phyloP scores from a whole-genome alignment of 768 basidiomycete species.

The Stropharia rugosoannulata region DNA sequence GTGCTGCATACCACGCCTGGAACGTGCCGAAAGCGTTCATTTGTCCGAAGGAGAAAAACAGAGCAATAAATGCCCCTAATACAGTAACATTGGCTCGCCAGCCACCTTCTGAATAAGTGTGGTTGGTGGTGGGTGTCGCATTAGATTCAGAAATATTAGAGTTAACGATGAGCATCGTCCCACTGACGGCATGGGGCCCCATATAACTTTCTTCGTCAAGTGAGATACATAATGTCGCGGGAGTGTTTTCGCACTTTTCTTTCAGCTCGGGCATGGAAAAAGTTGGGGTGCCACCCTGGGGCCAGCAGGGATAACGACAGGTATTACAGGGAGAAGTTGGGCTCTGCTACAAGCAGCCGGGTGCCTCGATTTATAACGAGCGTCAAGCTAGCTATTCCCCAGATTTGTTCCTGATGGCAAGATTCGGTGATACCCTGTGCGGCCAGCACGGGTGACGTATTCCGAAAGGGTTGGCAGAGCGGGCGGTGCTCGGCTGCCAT shows the following conservation, averaged over 20 bases:
- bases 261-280: slow-evolving; percentile 8
- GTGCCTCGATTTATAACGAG: slow-evolving; percentile 6
- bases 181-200: background rate
- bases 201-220: slow-evolving; percentile 12
- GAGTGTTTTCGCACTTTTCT: slow-evolving; percentile 14
- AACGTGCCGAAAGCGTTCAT: slow-evolving; percentile 74
- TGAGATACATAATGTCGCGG: slow-evolving; percentile 13
- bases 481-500: slow-evolving; percentile 11
- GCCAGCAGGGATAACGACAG: background rate
- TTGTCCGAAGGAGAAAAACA: slow-evolving; percentile 72
- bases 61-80: slow-evolving; percentile 61
- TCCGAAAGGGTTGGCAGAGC: background rate
- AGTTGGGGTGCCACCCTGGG: background rate
- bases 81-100: slow-evolving; percentile 47
- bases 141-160: background rate
- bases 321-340: background rate
- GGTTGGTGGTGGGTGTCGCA: background rate
- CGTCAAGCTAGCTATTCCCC: background rate
- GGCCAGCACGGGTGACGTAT: background rate
- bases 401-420: slow-evolving; percentile 3
- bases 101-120: slow-evolving; percentile 28
- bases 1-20: slow-evolving; percentile 62
- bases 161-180: background rate
- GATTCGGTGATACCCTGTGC: slow-evolving; percentile 3
- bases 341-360: background rate